Conservation (phyloP, 495 filamentous ascomycete species). For the Neurospora pannonica region DNA sequence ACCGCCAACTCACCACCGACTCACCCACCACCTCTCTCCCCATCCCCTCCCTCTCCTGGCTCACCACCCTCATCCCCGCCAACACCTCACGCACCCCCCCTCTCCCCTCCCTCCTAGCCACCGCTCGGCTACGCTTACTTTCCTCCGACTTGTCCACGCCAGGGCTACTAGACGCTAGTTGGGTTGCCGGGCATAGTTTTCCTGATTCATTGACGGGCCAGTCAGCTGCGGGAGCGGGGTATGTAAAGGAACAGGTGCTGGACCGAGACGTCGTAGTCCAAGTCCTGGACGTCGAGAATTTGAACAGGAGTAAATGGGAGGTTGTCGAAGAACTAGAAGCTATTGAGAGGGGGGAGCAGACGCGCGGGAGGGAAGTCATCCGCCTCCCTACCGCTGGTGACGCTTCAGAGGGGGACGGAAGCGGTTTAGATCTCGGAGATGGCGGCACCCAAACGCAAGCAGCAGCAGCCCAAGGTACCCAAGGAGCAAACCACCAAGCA, state of each 20-base stretch:
- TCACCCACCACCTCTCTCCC: slow-evolving; percentile 27
- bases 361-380: slow-evolving; percentile 73
- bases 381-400: too few species aligned
- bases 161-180: slow-evolving; percentile 33
- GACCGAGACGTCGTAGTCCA: slow-evolving; percentile 61
- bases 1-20: slow-evolving; percentile 24
- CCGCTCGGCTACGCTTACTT: slow-evolving; percentile 72
- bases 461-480: background rate
- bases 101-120: slow-evolving; percentile 61
- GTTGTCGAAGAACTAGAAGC: slow-evolving; percentile 82
- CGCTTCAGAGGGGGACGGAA: too few species aligned
- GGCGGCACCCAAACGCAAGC: background rate
- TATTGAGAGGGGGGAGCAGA: slow-evolving; percentile 71
- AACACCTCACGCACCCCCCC: slow-evolving; percentile 35
- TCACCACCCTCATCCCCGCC: slow-evolving; percentile 19
- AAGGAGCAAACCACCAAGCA: too few species aligned
- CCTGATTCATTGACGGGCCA: slow-evolving; percentile 31
- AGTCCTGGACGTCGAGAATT: slow-evolving; percentile 74
- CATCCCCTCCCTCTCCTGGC: slow-evolving; percentile 30
- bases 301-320: slow-evolving; percentile 56
- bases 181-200: slow-evolving; percentile 40
- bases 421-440: slow-evolving; percentile 5
- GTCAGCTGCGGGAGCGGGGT: too few species aligned
- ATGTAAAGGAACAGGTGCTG: slow-evolving; percentile 45
- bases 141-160: slow-evolving; percentile 63